Base-by-base conservation (phyloP, 2,329 filamentous ascomycete species). In the Dactylella cylindrospora region DNA sequence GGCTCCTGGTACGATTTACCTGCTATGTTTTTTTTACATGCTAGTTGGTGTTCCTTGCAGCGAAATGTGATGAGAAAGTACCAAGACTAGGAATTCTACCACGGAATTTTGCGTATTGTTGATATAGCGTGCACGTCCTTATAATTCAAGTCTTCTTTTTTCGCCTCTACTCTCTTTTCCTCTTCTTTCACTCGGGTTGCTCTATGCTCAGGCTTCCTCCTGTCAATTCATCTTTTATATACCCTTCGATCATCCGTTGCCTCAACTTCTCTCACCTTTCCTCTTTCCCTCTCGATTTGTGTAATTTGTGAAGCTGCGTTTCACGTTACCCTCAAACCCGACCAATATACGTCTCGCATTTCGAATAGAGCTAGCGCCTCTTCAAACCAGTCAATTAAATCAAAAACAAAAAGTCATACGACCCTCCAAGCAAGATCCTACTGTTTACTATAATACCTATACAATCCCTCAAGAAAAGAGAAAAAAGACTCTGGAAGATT, bases 121-220 rank as follows among this genome's bases (percentile, higher is more conserved):
- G n/a, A n/a, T n/a, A n/a, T n/a, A n/a, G n/a, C n/a, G n/a, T 32
- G 50, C n/a, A 32, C 26, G 22, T 41, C 28, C 41, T 49, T 35
- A 53, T 61, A 61, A 61, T 8, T 38, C 36, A 40, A 29, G 15
- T 46, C 22, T 33, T 15, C 25, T 53, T 36, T 33, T 15, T 40
- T 44, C 26, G 43, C 45, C 33, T 50, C 40, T 59, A 22, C 22
- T 32, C 45, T 45, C 36, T 40, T 41, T 19, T 29, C 17, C 36
- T 31, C 22, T 54, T 53, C 41, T 53, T 38, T 33, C 39, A 28
- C 29, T 61, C 43, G 46, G 57, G 57, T 54, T 45, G 57, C 57
- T 62, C 15, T 44, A 39, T 62, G 57, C 57, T 62, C 49, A 44
- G 36, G 57, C 57, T 54, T 54, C 57, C 57, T 62, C 57, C 57